Percentiles rank a stretch among this genome's conserved stretches.
These are phyloP conservation scores for Fusarium nodosum DNA, from an alignment of 2,329 filamentous ascomycete species.

Conservation along the genomic window DNA sequence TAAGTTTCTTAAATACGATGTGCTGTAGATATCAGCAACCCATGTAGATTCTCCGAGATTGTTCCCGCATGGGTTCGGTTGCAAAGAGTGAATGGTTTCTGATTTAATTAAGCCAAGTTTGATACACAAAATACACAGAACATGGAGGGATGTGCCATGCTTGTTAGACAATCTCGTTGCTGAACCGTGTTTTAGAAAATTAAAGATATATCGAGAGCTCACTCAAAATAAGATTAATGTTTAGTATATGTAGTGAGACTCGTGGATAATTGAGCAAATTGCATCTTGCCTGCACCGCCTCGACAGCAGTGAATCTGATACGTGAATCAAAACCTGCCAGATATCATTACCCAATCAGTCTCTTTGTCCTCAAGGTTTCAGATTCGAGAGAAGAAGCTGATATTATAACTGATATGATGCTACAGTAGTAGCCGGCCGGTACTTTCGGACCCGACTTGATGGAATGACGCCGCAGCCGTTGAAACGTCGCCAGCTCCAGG, in stretches of 20 bases:
- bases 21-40: background rate
- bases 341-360: background rate
- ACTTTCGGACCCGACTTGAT: slow-evolving; percentile 26
- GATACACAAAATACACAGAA: background rate
- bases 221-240: background rate
- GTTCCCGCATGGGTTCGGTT: background rate
- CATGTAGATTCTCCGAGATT: background rate
- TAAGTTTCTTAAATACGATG: background rate
- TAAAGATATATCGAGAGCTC: background rate
- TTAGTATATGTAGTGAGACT: background rate
- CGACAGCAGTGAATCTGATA: background rate
- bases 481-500: slow-evolving; percentile 38
- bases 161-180: background rate
- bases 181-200: background rate
- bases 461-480: slow-evolving; percentile 30
- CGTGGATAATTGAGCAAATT: background rate
- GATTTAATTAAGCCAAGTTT: background rate
- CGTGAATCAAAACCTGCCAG: background rate
- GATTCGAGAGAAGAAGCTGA: background rate
- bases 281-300: background rate
- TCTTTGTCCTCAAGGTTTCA: background rate
- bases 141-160: too few species aligned
- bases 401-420: slow-evolving; percentile 1
- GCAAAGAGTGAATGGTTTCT: background rate
- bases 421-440: slow-evolving; percentile 27